Percentiles rank a stretch among this genome's conserved stretches.
These are phyloP conservation scores for Mortierella sp. DNA, from an alignment of 371 early-diverging fungal species.

Conservation along the genomic window DNA sequence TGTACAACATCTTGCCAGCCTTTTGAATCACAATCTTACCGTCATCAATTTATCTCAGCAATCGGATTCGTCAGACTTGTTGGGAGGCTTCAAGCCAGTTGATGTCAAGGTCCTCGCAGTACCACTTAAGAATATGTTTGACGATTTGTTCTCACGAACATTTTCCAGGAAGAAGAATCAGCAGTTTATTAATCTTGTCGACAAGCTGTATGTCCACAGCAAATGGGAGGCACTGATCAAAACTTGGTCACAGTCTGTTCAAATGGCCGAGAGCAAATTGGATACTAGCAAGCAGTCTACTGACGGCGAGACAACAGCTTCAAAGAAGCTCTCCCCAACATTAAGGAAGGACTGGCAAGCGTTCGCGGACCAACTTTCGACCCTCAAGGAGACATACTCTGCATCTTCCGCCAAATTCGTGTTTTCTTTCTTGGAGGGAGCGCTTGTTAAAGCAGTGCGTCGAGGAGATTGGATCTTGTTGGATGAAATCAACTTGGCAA, in stretches of 20 bases:
- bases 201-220: conserved; percentile 74
- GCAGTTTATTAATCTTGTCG: conserved; percentile 85
- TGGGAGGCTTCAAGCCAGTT: conserved; percentile 98
- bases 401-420: conserved; percentile 86
- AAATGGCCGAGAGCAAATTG: conserved; percentile 42
- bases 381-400: conserved; percentile 79
- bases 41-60: conserved; percentile 99
- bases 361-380: conserved; percentile 68
- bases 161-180: conserved; percentile 90
- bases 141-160: conserved; percentile 85
- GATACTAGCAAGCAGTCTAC: conserved; percentile 26
- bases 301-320: conserved; percentile 32
- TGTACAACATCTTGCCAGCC: conserved; percentile 94
- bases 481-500: conserved; percentile 99
- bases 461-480: conserved; percentile 97
- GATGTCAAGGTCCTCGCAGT: conserved; percentile 86
- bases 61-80: conserved; percentile 96
- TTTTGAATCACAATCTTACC: conserved; percentile 81
- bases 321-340: conserved; percentile 59
- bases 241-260: conserved; percentile 63
- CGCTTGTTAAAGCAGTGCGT: conserved; percentile 91
- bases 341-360: conserved; percentile 71
- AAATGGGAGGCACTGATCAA: conserved; percentile 88
- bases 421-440: conserved; percentile 96
- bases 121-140: conserved; percentile 89